Evolutionary conservation across 2,329 filamentous ascomycete genomes (phyloP), one percentile per base, ranked within the genome.

Genomic region (Neodidymelliopsis sp.): DNA sequence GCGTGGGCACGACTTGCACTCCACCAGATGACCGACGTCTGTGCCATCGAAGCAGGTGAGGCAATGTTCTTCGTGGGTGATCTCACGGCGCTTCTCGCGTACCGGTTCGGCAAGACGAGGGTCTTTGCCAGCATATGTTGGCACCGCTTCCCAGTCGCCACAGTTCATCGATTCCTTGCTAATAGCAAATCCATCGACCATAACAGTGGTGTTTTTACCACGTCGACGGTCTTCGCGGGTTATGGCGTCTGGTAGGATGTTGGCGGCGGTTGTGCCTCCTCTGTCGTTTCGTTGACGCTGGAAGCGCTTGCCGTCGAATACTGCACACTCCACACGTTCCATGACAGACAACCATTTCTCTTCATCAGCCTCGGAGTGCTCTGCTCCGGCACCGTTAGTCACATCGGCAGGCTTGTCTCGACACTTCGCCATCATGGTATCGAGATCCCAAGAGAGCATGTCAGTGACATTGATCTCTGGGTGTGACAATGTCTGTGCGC

Each of bases 201-300:
- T 79, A 27, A 85, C 79, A 0, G 80, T 84, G 1, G 79, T 81
- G 48, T 84, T 81, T 63, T 85, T 85, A 36, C 79, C 80, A 5
- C 76, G 69, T 7, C 82, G 76, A 2, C 83, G 75, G 33, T 82
- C 78, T 8, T 75, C 74, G 16, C 77, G 75, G 4, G 70, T 68
- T 36, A 77, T 72, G 19, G 72, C 70, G 16, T 61, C 49, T 1
- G 71, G 65, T 22, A 78, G 68, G 22, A 76, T 73, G 43, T 72
- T 62, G 12, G 67, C 65, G 38, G 38, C 70, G 10, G 54, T 52
- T n/a, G 64, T 65, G 2, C 53, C 52, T 4, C 35, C 42, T 51
- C 65, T 65, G n/a, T 42, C 53, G 8, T 64, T 60, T n/a, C 71
- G 56, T 22, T 73, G 55, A n/a, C 73, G 73, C 9, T 77, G 73